Evolutionary conservation across 2,329 filamentous ascomycete species (phyloP).

Genomic region (Biscogniauxia marginata): DNA sequence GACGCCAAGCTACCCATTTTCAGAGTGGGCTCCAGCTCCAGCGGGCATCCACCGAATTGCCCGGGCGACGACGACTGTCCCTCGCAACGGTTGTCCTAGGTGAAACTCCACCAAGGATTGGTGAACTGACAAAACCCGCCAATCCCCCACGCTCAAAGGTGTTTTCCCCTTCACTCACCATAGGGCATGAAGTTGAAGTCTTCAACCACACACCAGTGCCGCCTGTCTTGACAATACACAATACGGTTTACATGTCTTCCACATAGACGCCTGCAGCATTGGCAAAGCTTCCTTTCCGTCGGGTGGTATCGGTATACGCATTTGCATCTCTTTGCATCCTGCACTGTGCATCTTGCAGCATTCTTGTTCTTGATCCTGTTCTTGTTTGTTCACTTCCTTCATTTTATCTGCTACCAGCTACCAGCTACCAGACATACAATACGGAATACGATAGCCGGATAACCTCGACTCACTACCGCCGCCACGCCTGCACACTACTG

Average conservation of each 20-base stretch:
- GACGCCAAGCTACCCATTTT: neutral
- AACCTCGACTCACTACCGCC: constrained; percentile 7
- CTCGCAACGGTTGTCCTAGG: constrained; percentile 27
- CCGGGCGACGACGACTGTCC: constrained; percentile 28
- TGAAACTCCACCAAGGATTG: constrained; percentile 26
- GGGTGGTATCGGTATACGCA: neutral
- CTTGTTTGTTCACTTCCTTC: neutral
- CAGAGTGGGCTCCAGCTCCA: constrained; percentile 2
- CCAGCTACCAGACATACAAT: constrained; percentile 8
- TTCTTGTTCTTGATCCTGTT: constrained; percentile 7
- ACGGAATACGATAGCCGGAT: constrained; percentile 4
- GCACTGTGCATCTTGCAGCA: neutral
- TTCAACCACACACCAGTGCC: neutral
- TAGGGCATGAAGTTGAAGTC: constrained; percentile 23
- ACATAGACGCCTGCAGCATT: too few species aligned
- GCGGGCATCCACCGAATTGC: constrained; percentile 22
- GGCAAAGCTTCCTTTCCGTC: neutral
- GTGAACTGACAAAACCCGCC: constrained; percentile 30
- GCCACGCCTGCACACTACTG: neutral
- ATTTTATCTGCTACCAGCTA: too few species aligned
- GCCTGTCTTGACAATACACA: neutral
- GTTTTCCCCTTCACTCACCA: constrained; percentile 20
- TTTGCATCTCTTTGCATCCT: neutral
- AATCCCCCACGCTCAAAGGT: constrained; percentile 21
- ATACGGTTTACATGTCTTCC: too few species aligned